Evolutionary conservation across 768 basidiomycete species (phyloP).

Genomic region (Pisolithus sp.): DNA sequence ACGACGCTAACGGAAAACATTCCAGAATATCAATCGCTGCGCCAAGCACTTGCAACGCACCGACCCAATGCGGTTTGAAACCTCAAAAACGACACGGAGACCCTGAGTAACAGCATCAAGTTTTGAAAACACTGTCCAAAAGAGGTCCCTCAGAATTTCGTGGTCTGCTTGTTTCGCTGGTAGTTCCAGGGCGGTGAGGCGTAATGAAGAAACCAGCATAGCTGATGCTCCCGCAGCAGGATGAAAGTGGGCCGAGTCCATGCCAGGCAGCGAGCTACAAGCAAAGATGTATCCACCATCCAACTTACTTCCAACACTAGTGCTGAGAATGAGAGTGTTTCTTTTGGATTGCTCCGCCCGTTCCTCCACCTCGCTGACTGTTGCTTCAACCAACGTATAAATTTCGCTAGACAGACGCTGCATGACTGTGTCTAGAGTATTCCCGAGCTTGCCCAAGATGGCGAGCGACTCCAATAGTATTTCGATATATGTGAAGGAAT

Average conservation of each 20-base stretch:
- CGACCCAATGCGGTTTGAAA: slow-evolving; percentile 83
- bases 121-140: slow-evolving; percentile 97
- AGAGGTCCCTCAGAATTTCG: slow-evolving; percentile 83
- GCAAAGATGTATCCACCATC: slow-evolving; percentile 51
- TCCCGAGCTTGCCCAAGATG: slow-evolving; percentile 82
- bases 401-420: slow-evolving; percentile 84
- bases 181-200: slow-evolving; percentile 69
- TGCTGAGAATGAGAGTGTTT: slow-evolving; percentile 30
- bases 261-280: slow-evolving; percentile 14
- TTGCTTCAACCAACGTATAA: slow-evolving; percentile 76
- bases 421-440: slow-evolving; percentile 72
- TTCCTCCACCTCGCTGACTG: slow-evolving; percentile 88
- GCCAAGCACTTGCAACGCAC: slow-evolving; percentile 42
- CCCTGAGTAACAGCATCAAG: slow-evolving; percentile 91
- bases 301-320: slow-evolving; percentile 34
- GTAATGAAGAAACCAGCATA: slow-evolving; percentile 48
- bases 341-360: slow-evolving; percentile 74
- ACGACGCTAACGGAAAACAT: slow-evolving; percentile 50
- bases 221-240: slow-evolving; percentile 12
- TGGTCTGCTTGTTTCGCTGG: slow-evolving; percentile 69
- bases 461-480: slow-evolving; percentile 89
- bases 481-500: slow-evolving; percentile 92
- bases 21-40: not conserved
- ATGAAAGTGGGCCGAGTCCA: slow-evolving; percentile 19
- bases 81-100: slow-evolving; percentile 82